Evolutionary conservation across 2,329 filamentous ascomycete genomes (phyloP).

Genomic region (Sporothrix luriei): DNA sequence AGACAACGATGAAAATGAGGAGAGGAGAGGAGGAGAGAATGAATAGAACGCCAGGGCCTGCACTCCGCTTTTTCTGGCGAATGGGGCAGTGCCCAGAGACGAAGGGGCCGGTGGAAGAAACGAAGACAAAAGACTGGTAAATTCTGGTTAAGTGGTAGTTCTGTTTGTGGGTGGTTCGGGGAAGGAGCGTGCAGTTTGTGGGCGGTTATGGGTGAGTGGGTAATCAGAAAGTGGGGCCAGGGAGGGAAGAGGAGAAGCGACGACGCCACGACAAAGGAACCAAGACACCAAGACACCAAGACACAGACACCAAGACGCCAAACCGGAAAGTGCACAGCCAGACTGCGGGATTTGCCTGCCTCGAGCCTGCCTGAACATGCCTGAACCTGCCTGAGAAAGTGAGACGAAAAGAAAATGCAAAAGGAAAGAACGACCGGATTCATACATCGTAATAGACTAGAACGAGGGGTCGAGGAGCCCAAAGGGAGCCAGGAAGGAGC

Average conservation of each 20-base stretch:
- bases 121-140: slow-evolving; percentile 5
- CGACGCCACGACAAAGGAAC: background rate
- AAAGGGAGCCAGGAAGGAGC: slow-evolving; percentile 6
- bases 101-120: slow-evolving; percentile 17
- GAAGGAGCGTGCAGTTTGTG: slow-evolving; percentile 24
- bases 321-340: background rate
- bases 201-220: slow-evolving; percentile 23
- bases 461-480: background rate
- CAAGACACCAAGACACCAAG: slow-evolving; percentile 5
- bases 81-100: slow-evolving; percentile 18
- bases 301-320: slow-evolving; percentile 6
- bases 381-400: background rate
- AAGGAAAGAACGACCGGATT: background rate
- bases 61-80: background rate
- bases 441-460: background rate
- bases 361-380: background rate
- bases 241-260: slow-evolving; percentile 16
- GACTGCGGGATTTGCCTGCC: too few relatives aligned
- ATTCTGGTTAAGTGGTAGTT: slow-evolving; percentile 9
- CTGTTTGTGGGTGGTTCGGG: slow-evolving; percentile 4
- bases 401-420: background rate
- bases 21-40: slow-evolving; percentile 7
- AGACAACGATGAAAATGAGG: slow-evolving; percentile 9
- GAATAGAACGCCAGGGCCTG: slow-evolving; percentile 11
- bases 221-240: slow-evolving; percentile 23